These are phyloP conservation scores for Fusarium nematophilum DNA, from an alignment of 2,329 filamentous ascomycete genomes.

Conservation along the genomic window DNA sequence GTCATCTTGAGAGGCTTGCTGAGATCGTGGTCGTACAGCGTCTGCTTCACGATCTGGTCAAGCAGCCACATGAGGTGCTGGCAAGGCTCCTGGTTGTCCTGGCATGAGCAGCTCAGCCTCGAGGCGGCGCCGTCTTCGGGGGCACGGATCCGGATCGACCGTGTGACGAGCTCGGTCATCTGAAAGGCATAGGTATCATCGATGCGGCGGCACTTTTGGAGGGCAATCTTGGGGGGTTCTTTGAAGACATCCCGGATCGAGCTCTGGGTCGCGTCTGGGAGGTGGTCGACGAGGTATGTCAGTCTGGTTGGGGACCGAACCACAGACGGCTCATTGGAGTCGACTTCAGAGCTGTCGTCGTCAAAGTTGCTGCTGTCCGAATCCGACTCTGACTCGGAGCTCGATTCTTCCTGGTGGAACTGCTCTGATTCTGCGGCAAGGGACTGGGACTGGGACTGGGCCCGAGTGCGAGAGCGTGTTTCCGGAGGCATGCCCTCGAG, in stretches of 20 bases:
- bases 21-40: constrained; percentile 54
- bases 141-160: constrained; percentile 62
- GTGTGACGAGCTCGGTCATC: constrained; percentile 65
- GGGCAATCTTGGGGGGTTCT: constrained; percentile 60
- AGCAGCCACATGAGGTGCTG: constrained; percentile 66
- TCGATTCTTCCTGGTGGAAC: constrained; percentile 38
- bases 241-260: constrained; percentile 58
- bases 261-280: constrained; percentile 51
- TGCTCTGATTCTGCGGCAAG: constrained; percentile 10
- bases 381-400: constrained; percentile 42
- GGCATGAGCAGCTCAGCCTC: constrained; percentile 61
- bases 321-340: constrained; percentile 45
- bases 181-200: constrained; percentile 65
- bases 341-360: constrained; percentile 48
- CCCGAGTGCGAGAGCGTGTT: constrained; percentile 28
- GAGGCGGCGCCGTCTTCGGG: constrained; percentile 53
- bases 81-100: constrained; percentile 53
- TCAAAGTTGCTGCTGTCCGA: constrained; percentile 30
- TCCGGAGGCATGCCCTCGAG: constrained; percentile 46
- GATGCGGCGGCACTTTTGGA: constrained; percentile 62
- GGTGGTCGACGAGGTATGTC: constrained; percentile 54
- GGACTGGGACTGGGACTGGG: no score
- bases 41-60: constrained; percentile 63
- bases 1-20: constrained; percentile 56
- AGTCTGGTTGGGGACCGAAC: constrained; percentile 55